A percentile compares a stretch with the other conserved stretches of the same genome.
Conservation (phyloP, 768 basidiomycete species). For the Lentinula sp. region DNA sequence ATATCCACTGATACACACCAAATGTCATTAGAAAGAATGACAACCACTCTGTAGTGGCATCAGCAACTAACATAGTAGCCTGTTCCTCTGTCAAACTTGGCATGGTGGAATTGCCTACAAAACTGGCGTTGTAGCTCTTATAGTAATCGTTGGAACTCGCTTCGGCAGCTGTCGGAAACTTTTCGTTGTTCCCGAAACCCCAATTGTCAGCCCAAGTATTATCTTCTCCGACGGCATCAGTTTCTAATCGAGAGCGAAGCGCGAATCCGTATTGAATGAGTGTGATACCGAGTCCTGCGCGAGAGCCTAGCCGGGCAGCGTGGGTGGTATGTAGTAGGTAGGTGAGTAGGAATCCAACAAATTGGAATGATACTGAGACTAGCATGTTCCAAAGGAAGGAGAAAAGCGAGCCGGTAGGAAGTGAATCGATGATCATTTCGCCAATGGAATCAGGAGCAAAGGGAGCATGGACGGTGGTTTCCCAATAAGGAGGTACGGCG, state of each 20-base stretch:
- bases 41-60: constrained; percentile 87
- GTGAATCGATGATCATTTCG: constrained; percentile 85
- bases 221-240: constrained; percentile 22
- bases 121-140: constrained; percentile 17
- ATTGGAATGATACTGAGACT: constrained; percentile 95
- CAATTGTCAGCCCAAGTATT: constrained; percentile 17
- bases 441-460: constrained; percentile 56
- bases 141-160: constrained; percentile 25
- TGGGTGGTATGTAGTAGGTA: constrained; percentile 93
- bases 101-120: constrained; percentile 14
- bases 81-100: constrained; percentile 30
- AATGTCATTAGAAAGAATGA: constrained; percentile 93
- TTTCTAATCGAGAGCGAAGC: constrained; percentile 50
- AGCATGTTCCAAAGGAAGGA: constrained; percentile 90
- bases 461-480: constrained; percentile 93
- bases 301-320: constrained; percentile 86
- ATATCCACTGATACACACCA: constrained; percentile 32
- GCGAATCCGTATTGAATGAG: constrained; percentile 94
- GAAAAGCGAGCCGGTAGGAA: constrained; percentile 79
- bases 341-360: constrained; percentile 88
- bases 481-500: constrained; percentile 97
- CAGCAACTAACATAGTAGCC: constrained; percentile 34
- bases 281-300: constrained; percentile 93
- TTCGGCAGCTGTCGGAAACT: constrained; percentile 38
- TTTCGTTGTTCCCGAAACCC: constrained; percentile 25